Evolutionary conservation across 176 grass and related monocot genomes (phyloP), one percentile per base, ranked within the genome.

Genomic region (Juncus inflexus): DNA sequence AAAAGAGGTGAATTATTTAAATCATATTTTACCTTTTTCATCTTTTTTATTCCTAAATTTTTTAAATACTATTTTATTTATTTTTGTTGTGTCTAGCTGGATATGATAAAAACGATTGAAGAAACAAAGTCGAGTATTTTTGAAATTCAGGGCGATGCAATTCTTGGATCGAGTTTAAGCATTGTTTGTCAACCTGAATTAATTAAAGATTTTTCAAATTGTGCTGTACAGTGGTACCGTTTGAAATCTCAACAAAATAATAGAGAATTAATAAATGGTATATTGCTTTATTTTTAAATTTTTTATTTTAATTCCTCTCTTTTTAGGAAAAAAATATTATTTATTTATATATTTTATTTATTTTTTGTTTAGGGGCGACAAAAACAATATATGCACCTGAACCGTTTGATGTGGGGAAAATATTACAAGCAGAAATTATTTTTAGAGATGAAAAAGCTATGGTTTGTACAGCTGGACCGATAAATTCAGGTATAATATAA

Each of bases 371-470:
- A 96, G 92, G 92, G 64, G 92, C 92, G 74, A 88, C 78, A 45
- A 91, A 79, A 79, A 42, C 62, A 74, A 80, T 66, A 10, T 96
- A 96, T 81, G 92, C 92, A 81, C 92, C 92, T 52, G 92, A 96
- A 65, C 92, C 92, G 41, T 75, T 81, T 81, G 92, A 96, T 89
- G 87, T 91, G 72, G 92, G 84, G 5, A 75, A 81, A 79, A 15
- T 91, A 42, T 74, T 96, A 78, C 84, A 96, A 73, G 87, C 84
- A 56, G 87, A 96, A 59, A 83, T 96, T 71, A 16, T 72, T 67
- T 64, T 81, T 61, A 80, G 82, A 55, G 16, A 75, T 61, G 73
- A 81, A 8, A 91, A 75, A 75, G n/a, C 62, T 52, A 59, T 42
- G 50, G 63, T 89, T 69, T 65, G 76, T 64, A 91, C 92, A 74